Percentiles rank a stretch among this genome's conserved stretches.
Conservation (phyloP, 768 basidiomycete species). For the Dacryopinax spathularia region DNA sequence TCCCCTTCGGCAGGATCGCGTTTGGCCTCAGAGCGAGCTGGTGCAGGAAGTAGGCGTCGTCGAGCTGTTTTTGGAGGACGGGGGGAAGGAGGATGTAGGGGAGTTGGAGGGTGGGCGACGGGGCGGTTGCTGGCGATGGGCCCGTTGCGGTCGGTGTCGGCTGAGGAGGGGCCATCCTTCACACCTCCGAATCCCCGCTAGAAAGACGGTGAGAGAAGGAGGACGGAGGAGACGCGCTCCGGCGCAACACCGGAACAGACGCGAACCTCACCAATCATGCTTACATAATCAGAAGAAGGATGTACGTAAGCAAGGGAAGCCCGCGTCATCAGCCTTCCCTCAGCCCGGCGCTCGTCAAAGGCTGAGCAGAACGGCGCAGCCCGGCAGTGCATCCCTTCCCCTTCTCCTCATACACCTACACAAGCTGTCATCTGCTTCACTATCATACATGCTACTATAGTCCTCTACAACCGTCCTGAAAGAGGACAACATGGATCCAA, state of each 20-base stretch:
- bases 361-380: not conserved
- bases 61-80: constrained; percentile 39
- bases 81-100: not conserved
- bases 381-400: not conserved
- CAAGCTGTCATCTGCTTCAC: no score
- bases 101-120: not conserved
- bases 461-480: not conserved
- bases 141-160: not conserved
- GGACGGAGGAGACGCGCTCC: no score
- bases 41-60: constrained; percentile 53
- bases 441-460: not conserved
- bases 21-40: constrained; percentile 48
- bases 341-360: no score
- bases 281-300: not conserved
- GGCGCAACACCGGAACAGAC: no score
- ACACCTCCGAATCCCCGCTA: not conserved
- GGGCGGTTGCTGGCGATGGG: no score
- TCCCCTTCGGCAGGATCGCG: constrained; percentile 52
- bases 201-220: no score
- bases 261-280: no score
- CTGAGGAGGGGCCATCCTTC: not conserved
- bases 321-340: no score
- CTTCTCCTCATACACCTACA: not conserved
- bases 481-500: not conserved
- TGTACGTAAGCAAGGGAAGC: no score